These are phyloP conservation scores for Sporothrix pseudoabietina DNA, from an alignment of 2,329 filamentous ascomycete species.

Conservation along the genomic window DNA sequence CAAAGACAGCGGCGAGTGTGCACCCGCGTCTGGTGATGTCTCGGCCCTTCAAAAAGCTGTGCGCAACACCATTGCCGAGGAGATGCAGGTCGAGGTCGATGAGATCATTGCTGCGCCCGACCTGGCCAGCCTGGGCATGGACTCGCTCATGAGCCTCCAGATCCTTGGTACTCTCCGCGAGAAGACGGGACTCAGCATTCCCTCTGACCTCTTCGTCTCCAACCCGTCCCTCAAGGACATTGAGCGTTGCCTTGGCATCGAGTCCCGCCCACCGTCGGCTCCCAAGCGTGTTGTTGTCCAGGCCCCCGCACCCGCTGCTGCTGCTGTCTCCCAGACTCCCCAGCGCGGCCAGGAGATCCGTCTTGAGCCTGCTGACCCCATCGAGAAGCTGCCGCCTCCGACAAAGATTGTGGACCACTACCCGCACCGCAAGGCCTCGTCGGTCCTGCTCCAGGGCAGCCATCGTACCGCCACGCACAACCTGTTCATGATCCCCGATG, in stretches of 20 bases:
- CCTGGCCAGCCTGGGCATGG: conserved; percentile 60
- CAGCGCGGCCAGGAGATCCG: conserved; percentile 40
- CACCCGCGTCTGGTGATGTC: conserved; percentile 46
- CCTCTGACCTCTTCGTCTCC: conserved; percentile 62
- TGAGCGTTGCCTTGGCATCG: conserved; percentile 62
- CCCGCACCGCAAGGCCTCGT: conserved; percentile 54
- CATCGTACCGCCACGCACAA: conserved; percentile 51
- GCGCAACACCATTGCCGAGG: conserved; percentile 67
- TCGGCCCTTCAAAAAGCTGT: conserved; percentile 52
- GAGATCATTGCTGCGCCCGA: conserved; percentile 60
- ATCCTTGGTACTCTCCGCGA: conserved; percentile 59
- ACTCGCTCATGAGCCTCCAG: conserved; percentile 60
- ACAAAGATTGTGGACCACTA: conserved; percentile 47
- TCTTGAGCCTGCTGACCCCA: conserved; percentile 42
- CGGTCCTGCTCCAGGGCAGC: conserved; percentile 54
- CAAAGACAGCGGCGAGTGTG: conserved; percentile 45
- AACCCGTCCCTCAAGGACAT: conserved; percentile 67
- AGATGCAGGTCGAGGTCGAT: conserved; percentile 70
- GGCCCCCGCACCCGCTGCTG: conserved; percentile 35
- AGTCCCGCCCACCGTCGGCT: conserved; percentile 41
- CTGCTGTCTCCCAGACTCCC: conserved; percentile 29
- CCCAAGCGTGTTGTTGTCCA: conserved; percentile 35
- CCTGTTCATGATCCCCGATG: conserved; percentile 59
- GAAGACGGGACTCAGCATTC: conserved; percentile 55
- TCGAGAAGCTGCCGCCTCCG: conserved; percentile 48